A percentile compares a stretch with the other conserved stretches of the same genome.
phyloP scores from a whole-genome alignment of 768 basidiomycete species.

The Coprinopsis sp. region DNA sequence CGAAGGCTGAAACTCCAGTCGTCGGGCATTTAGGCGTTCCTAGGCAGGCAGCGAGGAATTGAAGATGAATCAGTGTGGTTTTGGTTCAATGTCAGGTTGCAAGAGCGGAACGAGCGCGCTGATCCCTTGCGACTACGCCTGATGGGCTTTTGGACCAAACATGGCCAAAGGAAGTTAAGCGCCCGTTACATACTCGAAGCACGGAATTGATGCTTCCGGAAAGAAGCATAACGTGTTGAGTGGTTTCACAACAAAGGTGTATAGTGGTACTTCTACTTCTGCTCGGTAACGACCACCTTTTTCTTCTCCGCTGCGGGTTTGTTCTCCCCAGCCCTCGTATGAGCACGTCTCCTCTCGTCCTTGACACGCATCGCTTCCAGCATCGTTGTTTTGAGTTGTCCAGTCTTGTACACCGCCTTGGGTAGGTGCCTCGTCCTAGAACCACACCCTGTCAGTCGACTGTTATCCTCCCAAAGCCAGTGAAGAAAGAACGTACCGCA shows the following conservation, averaged over 20 bases:
- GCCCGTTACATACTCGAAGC: too few species aligned
- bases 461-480: slow-evolving; percentile 1
- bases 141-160: too few species aligned
- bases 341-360: slow-evolving; percentile 88
- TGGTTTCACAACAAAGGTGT: background rate
- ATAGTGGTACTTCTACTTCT: slow-evolving; percentile 40
- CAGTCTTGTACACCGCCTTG: slow-evolving; percentile 84
- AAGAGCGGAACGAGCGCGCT: too few species aligned
- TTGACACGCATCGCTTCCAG: slow-evolving; percentile 84
- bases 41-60: too few species aligned
- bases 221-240: background rate
- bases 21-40: too few species aligned
- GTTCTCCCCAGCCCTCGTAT: slow-evolving; percentile 77
- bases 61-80: too few species aligned
- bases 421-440: slow-evolving; percentile 82
- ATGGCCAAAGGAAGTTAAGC: too few species aligned
- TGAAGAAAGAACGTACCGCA: slow-evolving; percentile 54
- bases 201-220: background rate
- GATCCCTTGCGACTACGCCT: too few species aligned
- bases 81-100: too few species aligned
- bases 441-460: slow-evolving; percentile 1
- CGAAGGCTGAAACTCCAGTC: too few species aligned
- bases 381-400: slow-evolving; percentile 89
- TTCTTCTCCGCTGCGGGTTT: slow-evolving; percentile 92
- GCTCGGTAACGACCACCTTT: slow-evolving; percentile 79